Base-by-base conservation (phyloP, 2,329 filamentous ascomycete species). In the Aspergillus sergii region DNA sequence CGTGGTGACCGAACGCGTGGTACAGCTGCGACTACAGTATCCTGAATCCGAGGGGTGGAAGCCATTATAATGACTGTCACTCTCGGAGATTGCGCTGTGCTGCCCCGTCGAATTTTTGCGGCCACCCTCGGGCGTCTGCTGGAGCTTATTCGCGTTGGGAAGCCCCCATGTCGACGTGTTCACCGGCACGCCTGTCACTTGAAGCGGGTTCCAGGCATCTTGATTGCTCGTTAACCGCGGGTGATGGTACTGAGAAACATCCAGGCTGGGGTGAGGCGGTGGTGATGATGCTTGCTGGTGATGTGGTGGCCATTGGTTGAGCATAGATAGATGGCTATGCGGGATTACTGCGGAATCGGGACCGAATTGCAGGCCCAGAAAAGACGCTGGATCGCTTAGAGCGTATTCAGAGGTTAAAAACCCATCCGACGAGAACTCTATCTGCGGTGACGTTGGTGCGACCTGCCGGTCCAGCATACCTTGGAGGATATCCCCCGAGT, bases 121-220 rank as follows among this genome's bases (percentile, higher is more conserved):
- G 21, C 75, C 70, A 8, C 70, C 54, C n/a, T 68, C 71, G 11
- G 58, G 34, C 19, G 64, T 65, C 28, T 66, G 64, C n/a, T 69
- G 58, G 10, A 62, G 57, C 30, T 66, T 64, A 30, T 66, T 68
- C 68, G 12, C 68, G 66, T 19, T 68, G 58, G 23, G 65, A 55
- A 14, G 71, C 28, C 28, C 28, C 48, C 48, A 69, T 2, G 64
- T 54, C 16, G 65, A 36, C 0, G 68, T 65, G 55, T 72, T 66
- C 30, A 58, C 45, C 5, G 68, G 59, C 10, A 70, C 64, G 4
- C 71, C 73, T 1, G 75, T 75, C 53, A 73, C 66, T 59, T 72
- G 72, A 30, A 78, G 61, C 28, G 75, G 72, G 50, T 66, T 76
- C 76, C 76, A 78, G 3, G 71, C 72, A 65, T 76, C 73, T 58